phyloP scores from a whole-genome alignment of 1,284 basidiomycete genomes.

The Athelia psychrophila region DNA sequence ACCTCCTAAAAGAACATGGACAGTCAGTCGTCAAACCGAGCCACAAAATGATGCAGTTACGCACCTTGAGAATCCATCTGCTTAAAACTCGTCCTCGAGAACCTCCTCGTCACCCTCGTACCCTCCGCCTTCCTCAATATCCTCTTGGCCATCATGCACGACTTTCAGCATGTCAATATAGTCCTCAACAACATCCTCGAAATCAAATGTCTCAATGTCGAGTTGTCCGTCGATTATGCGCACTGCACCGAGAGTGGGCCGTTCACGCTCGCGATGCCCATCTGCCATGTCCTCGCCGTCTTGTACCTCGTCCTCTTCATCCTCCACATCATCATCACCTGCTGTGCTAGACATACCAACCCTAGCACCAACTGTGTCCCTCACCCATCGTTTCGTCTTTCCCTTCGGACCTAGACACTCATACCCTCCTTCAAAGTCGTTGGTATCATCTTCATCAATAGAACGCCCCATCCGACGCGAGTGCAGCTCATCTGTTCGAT shows the following conservation, averaged over 20 bases:
- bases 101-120: too few relatives aligned
- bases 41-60: too few relatives aligned
- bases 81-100: too few relatives aligned
- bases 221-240: not conserved
- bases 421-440: constrained; percentile 12
- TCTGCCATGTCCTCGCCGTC: not conserved
- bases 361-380: not conserved
- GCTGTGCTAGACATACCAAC: not conserved
- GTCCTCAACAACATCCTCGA: not conserved
- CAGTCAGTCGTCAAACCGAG: too few relatives aligned
- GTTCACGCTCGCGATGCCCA: too few relatives aligned
- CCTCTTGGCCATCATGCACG: too few relatives aligned
- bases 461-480: constrained; percentile 9
- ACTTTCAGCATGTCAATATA: too few relatives aligned
- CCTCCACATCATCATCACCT: not conserved
- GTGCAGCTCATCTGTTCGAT: constrained; percentile 13
- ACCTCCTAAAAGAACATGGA: too few relatives aligned
- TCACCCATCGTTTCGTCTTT: constrained; percentile 10
- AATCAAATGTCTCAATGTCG: not conserved
- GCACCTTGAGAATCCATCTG: too few relatives aligned
- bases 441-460: constrained; percentile 4
- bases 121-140: too few relatives aligned
- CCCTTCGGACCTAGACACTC: constrained; percentile 5
- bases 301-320: not conserved
- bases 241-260: not conserved